Percentiles rank a stretch among this genome's conserved stretches.
These are phyloP conservation scores for Ettlia oleoabundans DNA, from an alignment of 139 green algal species.

Conservation along the genomic window DNA sequence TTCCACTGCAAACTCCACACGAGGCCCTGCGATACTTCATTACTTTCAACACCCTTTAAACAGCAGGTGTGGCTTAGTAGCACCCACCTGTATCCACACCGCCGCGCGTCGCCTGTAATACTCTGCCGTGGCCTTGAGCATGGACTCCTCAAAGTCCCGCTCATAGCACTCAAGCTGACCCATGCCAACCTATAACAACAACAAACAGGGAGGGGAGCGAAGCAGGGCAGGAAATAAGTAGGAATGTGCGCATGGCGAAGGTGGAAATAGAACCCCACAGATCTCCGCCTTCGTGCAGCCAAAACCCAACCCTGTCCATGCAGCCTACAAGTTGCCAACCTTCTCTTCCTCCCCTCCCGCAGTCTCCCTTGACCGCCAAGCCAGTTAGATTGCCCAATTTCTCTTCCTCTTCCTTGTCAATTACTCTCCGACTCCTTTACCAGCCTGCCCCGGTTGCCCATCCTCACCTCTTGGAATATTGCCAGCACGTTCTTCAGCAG, in stretches of 20 bases:
- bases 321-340: too few species aligned
- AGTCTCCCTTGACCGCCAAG: too few species aligned
- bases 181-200: conserved; percentile 89
- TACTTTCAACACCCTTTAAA: too few species aligned
- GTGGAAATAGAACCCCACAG: too few species aligned
- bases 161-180: conserved; percentile 93
- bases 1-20: too few species aligned
- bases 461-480: conserved; percentile 93
- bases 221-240: too few species aligned
- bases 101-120: conserved; percentile 87
- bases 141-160: conserved; percentile 91
- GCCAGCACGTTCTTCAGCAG: conserved; percentile 96
- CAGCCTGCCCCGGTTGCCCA: not conserved
- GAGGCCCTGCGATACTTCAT: not conserved
- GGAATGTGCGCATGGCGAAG: too few species aligned
- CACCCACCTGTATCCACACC: conserved; percentile 70
- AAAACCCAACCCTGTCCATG: not conserved
- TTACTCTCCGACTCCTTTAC: too few species aligned
- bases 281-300: not conserved
- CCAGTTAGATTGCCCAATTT: too few species aligned
- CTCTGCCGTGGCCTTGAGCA: conserved; percentile 80
- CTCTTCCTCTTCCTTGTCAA: too few species aligned
- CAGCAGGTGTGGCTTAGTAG: conserved; percentile 21
- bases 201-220: too few species aligned
- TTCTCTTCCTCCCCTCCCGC: too few species aligned